These are phyloP conservation scores for Phytophthora cryptogea DNA, from an alignment of 352 stramenopile species.

Conservation along the genomic window DNA sequence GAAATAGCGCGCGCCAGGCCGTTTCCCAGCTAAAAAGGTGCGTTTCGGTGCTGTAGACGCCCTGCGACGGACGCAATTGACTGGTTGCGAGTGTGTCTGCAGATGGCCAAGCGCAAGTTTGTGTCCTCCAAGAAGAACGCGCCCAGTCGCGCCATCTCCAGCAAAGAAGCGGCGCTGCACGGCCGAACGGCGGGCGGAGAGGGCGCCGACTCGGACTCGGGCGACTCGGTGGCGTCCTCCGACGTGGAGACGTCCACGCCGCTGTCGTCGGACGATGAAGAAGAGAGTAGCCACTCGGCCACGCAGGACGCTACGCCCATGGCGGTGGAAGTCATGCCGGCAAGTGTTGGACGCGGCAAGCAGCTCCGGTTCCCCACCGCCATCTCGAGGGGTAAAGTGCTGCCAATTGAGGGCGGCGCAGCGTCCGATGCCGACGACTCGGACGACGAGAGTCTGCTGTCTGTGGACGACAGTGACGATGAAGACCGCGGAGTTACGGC, in stretches of 20 bases:
- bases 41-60: slow-evolving; percentile 6
- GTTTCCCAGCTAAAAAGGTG: slow-evolving; percentile 35
- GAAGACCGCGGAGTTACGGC: slow-evolving; percentile 32
- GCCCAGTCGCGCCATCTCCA: slow-evolving; percentile 77
- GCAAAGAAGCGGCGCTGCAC: slow-evolving; percentile 81
- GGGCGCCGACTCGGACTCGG: slow-evolving; percentile 30
- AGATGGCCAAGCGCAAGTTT: slow-evolving; percentile 86
- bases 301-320: slow-evolving; percentile 31
- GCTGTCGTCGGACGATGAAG: slow-evolving; percentile 40
- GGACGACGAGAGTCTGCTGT: slow-evolving; percentile 76
- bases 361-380: slow-evolving; percentile 75
- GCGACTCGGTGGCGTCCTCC: slow-evolving; percentile 41
- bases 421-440: slow-evolving; percentile 58
- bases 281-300: slow-evolving; percentile 12
- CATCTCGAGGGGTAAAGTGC: slow-evolving; percentile 75
- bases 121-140: slow-evolving; percentile 90
- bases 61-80: slow-evolving; percentile 3
- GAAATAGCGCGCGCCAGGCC: slow-evolving; percentile 26
- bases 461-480: slow-evolving; percentile 63
- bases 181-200: slow-evolving; percentile 35
- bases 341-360: slow-evolving; percentile 74
- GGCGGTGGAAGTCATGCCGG: slow-evolving; percentile 71
- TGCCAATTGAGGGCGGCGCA: slow-evolving; percentile 44
- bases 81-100: slow-evolving; percentile 7
- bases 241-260: slow-evolving; percentile 42